Conservation (phyloP, 148 eudicot genomes). For the Silene conica region DNA sequence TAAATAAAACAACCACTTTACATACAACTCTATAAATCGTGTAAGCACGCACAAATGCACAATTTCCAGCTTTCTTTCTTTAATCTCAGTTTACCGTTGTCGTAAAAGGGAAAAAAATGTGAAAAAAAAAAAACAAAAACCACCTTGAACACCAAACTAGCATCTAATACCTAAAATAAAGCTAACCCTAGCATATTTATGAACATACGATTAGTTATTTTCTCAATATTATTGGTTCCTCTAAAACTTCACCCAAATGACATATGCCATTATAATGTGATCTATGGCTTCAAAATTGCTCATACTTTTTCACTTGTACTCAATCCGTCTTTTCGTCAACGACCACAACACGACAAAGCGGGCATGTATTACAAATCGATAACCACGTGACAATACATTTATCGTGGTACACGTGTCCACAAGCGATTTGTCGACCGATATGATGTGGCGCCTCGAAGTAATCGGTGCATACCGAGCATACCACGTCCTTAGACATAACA, state of each 20-base stretch:
- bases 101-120: too few relatives aligned
- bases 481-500: constrained; percentile 13
- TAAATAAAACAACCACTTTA: too few relatives aligned
- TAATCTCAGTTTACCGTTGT: too few relatives aligned
- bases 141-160: neutral
- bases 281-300: neutral
- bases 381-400: constrained; percentile 35
- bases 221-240: too few relatives aligned
- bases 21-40: too few relatives aligned
- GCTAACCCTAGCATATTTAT: too few relatives aligned
- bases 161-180: too few relatives aligned
- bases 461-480: constrained; percentile 25
- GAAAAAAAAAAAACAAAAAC: too few relatives aligned
- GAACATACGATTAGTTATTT: too few relatives aligned
- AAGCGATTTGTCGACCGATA: constrained; percentile 22
- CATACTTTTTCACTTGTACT: constrained; percentile 2
- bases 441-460: constrained; percentile 16
- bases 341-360: constrained; percentile 25
- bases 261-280: too few relatives aligned
- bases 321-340: constrained; percentile 18
- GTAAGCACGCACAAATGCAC: too few relatives aligned
- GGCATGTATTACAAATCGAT: constrained; percentile 20
- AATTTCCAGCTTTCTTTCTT: too few relatives aligned
- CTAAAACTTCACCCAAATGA: neutral
- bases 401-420: constrained; percentile 34